phyloP scores from a whole-genome alignment of 176 grass and related monocot species.

The Elymus sibiricus region DNA sequence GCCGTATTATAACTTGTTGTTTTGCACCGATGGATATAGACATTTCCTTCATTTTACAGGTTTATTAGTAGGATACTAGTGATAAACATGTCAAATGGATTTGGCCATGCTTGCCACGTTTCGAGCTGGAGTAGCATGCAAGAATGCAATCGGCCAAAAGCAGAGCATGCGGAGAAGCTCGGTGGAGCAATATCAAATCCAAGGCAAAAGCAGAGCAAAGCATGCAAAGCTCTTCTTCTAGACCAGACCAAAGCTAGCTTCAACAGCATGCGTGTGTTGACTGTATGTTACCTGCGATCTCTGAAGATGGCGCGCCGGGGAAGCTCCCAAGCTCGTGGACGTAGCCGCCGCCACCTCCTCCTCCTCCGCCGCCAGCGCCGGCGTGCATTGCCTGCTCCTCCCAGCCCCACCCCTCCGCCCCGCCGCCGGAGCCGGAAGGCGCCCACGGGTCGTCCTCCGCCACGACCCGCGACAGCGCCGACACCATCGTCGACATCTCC shows the following conservation, averaged over 20 bases:
- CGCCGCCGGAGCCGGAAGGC: background rate
- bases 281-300: conserved; percentile 33
- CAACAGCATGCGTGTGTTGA: background rate
- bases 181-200: background rate
- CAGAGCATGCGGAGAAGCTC: background rate
- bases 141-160: background rate
- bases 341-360: background rate
- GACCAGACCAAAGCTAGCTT: background rate
- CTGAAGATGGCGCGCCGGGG: conserved; percentile 25
- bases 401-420: background rate
- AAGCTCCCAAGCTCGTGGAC: conserved; percentile 22
- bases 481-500: conserved; percentile 75
- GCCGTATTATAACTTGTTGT: background rate
- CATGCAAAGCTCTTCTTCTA: background rate
- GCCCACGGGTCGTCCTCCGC: conserved; percentile 24
- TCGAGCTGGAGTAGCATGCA: background rate
- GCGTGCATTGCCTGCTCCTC: conserved; percentile 40
- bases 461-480: conserved; percentile 66
- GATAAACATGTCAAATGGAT: background rate
- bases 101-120: background rate
- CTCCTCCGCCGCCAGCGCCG: background rate
- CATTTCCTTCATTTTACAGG: background rate
- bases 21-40: background rate
- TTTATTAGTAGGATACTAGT: background rate
- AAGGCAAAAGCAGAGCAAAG: background rate